phyloP scores from a whole-genome alignment of 2,329 filamentous ascomycete species.

The Ambrosiella xylebori region DNA sequence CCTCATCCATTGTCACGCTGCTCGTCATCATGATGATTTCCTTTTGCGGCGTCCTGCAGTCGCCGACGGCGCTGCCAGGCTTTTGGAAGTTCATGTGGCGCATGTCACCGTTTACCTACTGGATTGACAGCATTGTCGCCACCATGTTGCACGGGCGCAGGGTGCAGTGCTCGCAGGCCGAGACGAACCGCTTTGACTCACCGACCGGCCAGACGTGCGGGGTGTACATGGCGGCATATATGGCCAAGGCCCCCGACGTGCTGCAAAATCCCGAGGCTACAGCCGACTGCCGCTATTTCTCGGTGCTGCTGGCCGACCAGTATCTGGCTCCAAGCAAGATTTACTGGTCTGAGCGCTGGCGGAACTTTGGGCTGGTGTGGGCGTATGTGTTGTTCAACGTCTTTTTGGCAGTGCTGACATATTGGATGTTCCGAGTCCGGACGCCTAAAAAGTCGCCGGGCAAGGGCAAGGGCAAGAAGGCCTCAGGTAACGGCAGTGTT shows the following conservation, averaged over 20 bases:
- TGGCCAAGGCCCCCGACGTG: constrained; percentile 32
- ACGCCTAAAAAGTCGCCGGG: constrained; percentile 12
- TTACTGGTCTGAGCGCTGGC: constrained; percentile 39
- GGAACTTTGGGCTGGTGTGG: constrained; percentile 56
- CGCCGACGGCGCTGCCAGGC: constrained; percentile 38
- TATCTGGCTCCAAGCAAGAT: constrained; percentile 32
- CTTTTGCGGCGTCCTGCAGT: constrained; percentile 48
- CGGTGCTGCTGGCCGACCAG: constrained; percentile 43
- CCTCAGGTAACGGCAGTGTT: background rate
- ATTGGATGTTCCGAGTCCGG: constrained; percentile 44
- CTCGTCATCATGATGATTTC: constrained; percentile 40
- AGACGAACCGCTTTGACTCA: constrained; percentile 47
- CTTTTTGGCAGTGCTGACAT: constrained; percentile 36
- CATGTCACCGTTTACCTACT: constrained; percentile 50
- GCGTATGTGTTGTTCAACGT: constrained; percentile 50
- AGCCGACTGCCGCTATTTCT: constrained; percentile 47
- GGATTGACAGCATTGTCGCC: constrained; percentile 48
- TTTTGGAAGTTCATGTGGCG: constrained; percentile 72
- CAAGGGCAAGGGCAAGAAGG: background rate
- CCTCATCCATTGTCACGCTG: constrained; percentile 43
- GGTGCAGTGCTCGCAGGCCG: constrained; percentile 34
- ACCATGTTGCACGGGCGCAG: constrained; percentile 42
- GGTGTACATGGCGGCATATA: constrained; percentile 43
- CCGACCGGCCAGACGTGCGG: constrained; percentile 45
- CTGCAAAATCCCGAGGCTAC: constrained; percentile 44